These are phyloP conservation scores for Monilinia vaccinii-corymbosi DNA, from an alignment of 2,329 filamentous ascomycete species.

Conservation along the genomic window DNA sequence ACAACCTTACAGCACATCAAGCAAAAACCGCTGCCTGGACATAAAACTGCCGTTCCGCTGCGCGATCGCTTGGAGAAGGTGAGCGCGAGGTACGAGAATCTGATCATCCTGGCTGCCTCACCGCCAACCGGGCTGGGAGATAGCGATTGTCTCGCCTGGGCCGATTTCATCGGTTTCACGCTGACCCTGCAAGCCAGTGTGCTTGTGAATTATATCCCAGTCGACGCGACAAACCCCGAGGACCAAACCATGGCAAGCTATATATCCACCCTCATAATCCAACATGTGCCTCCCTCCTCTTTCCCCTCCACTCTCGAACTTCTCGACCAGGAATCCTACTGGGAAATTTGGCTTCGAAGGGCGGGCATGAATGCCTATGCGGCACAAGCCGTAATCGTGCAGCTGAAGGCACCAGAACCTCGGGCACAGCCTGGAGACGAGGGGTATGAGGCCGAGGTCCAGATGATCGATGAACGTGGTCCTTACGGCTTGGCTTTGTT, in stretches of 20 bases:
- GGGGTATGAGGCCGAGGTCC: constrained; percentile 7
- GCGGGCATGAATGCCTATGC: constrained; percentile 64
- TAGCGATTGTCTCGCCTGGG: constrained; percentile 21
- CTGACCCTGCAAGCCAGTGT: constrained; percentile 33
- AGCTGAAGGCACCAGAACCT: constrained; percentile 33
- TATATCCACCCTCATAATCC: constrained; percentile 44
- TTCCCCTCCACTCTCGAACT: constrained; percentile 23
- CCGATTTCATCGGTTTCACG: constrained; percentile 27
- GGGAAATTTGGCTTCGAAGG: constrained; percentile 58
- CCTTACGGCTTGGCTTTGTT: constrained; percentile 44
- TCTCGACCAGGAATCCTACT: constrained; percentile 50
- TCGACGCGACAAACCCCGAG: constrained; percentile 21
- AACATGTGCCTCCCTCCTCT: constrained; percentile 15
- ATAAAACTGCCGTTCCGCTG: constrained; percentile 39
- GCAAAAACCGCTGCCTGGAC: constrained; percentile 61
- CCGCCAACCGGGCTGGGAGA: constrained; percentile 29
- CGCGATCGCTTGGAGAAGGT: constrained; percentile 45
- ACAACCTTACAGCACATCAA: constrained; percentile 64
- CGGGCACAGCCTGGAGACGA: constrained; percentile 13
- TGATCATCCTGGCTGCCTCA: constrained; percentile 62
- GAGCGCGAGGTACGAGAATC: constrained; percentile 52
- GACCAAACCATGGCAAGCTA: constrained; percentile 43
- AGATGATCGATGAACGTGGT: background rate
- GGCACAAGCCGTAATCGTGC: constrained; percentile 52
- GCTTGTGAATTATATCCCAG: constrained; percentile 36